These are phyloP conservation scores for Fusarium liriodendri DNA, from an alignment of 2,329 filamentous ascomycete species.

Conservation along the genomic window DNA sequence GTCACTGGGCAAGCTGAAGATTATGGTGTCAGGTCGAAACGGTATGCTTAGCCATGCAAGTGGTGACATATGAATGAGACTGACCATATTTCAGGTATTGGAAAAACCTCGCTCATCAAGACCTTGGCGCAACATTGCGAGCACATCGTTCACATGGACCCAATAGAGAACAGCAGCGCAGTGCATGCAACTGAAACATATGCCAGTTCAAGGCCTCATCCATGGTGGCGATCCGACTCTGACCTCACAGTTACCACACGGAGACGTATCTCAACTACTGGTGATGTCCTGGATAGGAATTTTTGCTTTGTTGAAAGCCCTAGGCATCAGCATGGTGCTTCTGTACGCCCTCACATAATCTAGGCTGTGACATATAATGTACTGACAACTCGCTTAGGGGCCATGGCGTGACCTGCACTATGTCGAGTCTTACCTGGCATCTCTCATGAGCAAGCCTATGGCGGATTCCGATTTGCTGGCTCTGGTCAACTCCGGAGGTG, in stretches of 20 bases:
- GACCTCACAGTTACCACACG: slow-evolving; percentile 69
- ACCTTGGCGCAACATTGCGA: slow-evolving; percentile 88
- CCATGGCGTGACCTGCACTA: slow-evolving; percentile 75
- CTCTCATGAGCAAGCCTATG: slow-evolving; percentile 62
- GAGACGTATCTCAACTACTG: slow-evolving; percentile 73
- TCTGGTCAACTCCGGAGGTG: slow-evolving; percentile 83
- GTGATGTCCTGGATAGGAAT: slow-evolving; percentile 88
- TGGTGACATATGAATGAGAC: not conserved
- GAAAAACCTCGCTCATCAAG: slow-evolving; percentile 90
- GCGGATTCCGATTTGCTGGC: slow-evolving; percentile 80
- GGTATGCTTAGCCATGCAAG: slow-evolving; percentile 60
- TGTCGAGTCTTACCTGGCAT: slow-evolving; percentile 65
- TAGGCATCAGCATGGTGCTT: slow-evolving; percentile 66
- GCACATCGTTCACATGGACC: slow-evolving; percentile 94
- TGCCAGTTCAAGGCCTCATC: slow-evolving; percentile 86
- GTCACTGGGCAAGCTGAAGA: slow-evolving; percentile 84
- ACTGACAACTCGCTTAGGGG: slow-evolving; percentile 63
- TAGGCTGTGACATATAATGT: not conserved
- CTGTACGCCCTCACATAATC: slow-evolving; percentile 54
- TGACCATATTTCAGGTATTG: slow-evolving; percentile 67
- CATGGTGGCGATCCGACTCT: slow-evolving; percentile 87
- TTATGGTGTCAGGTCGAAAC: slow-evolving; percentile 84
- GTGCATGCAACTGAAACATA: slow-evolving; percentile 72
- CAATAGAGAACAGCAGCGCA: slow-evolving; percentile 55
- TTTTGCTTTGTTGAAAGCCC: slow-evolving; percentile 93